A percentile compares a stretch with the other conserved stretches of the same genome.
These are phyloP conservation scores for Fusarium goolgardi DNA, from an alignment of 2,329 filamentous ascomycete species.

Conservation along the genomic window DNA sequence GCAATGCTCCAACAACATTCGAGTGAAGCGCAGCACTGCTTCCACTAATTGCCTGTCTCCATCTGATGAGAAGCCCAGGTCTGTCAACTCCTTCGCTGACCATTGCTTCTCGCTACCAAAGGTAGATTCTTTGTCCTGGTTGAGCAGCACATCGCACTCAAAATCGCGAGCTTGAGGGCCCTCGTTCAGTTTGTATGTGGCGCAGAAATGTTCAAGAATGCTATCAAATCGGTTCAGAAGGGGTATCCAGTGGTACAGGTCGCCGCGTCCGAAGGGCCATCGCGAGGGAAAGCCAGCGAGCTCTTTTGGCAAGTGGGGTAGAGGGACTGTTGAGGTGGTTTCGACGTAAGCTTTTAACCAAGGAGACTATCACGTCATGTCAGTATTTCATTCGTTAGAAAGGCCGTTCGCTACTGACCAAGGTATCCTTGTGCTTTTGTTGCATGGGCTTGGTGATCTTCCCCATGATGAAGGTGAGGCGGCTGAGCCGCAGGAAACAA, in stretches of 20 bases:
- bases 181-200: constrained; percentile 80
- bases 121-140: constrained; percentile 64
- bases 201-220: constrained; percentile 84
- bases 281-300: constrained; percentile 84
- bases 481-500: constrained; percentile 66
- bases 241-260: constrained; percentile 98
- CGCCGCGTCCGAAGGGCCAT: constrained; percentile 96
- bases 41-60: constrained; percentile 86
- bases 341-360: constrained; percentile 86
- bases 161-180: constrained; percentile 87
- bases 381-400: constrained; percentile 39
- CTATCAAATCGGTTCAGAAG: constrained; percentile 93
- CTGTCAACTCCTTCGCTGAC: constrained; percentile 59
- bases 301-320: constrained; percentile 80
- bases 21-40: constrained; percentile 84
- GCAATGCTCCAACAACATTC: constrained; percentile 90
- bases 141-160: constrained; percentile 71
- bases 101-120: constrained; percentile 62
- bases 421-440: constrained; percentile 73
- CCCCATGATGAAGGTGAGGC: constrained; percentile 71
- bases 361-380: constrained; percentile 72
- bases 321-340: constrained; percentile 72
- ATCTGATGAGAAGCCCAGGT: constrained; percentile 75
- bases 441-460: constrained; percentile 76
- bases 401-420: constrained; percentile 60